Evolutionary conservation across 768 basidiomycete species (phyloP).

Genomic region (Tephrocybe sp.): DNA sequence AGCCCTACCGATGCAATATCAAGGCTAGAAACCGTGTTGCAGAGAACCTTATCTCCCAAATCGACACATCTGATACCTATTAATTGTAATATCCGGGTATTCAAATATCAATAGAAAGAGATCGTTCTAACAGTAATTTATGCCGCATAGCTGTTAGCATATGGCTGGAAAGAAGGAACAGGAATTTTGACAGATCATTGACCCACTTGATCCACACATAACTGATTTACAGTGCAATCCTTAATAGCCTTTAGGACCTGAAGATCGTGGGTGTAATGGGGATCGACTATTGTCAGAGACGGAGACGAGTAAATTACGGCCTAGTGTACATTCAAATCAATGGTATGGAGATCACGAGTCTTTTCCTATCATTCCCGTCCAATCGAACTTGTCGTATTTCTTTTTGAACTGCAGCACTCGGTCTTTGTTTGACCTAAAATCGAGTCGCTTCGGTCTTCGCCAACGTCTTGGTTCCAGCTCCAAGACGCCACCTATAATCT

Average conservation of each 20-base stretch:
- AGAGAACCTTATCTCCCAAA: neutral
- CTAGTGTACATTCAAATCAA: too few species aligned
- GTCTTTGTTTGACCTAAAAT: slow-evolving; percentile 65
- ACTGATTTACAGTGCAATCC: too few species aligned
- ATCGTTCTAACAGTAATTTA: too few species aligned
- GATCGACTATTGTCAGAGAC: too few species aligned
- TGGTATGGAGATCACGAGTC: too few species aligned
- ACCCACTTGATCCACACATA: too few species aligned
- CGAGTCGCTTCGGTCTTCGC: slow-evolving; percentile 75
- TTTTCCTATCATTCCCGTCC: slow-evolving; percentile 70
- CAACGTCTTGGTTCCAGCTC: slow-evolving; percentile 85
- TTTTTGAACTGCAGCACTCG: slow-evolving; percentile 68
- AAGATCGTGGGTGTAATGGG: too few species aligned
- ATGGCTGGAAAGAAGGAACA: too few species aligned
- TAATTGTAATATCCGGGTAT: neutral
- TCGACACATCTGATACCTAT: neutral
- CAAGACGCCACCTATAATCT: slow-evolving; percentile 90
- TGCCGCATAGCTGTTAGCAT: too few species aligned
- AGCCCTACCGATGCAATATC: slow-evolving; percentile 24
- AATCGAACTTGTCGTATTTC: slow-evolving; percentile 76
- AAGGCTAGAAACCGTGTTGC: slow-evolving; percentile 18
- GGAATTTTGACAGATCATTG: too few species aligned
- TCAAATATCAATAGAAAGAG: neutral
- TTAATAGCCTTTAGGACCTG: too few species aligned
- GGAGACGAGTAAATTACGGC: too few species aligned